Evolutionary conservation across 2,329 filamentous ascomycete species (phyloP).

Genomic region (Monilinia fructicola): DNA sequence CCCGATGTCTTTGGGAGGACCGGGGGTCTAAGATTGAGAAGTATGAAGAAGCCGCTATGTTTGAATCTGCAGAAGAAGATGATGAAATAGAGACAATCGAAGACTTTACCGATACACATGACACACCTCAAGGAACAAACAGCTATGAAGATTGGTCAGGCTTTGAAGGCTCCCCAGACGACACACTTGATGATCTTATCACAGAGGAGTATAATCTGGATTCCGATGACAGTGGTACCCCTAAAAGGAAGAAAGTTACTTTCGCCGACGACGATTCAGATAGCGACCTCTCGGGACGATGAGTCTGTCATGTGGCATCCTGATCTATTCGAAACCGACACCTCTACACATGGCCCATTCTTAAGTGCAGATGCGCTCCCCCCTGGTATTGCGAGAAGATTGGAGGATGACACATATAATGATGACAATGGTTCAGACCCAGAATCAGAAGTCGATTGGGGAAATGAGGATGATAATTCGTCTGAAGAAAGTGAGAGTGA

Average conservation of each 20-base stretch:
- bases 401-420: constrained; percentile 21
- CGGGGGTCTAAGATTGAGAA: constrained; percentile 56
- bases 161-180: constrained; percentile 6
- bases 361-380: constrained; percentile 20
- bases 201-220: background rate
- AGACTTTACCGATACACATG: constrained; percentile 2
- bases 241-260: constrained; percentile 2
- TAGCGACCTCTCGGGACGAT: constrained; percentile 4
- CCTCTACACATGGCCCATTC: constrained; percentile 10
- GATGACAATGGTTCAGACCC: constrained; percentile 16
- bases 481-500: constrained; percentile 15
- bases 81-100: constrained; percentile 17
- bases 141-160: constrained; percentile 20
- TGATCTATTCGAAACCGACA: constrained; percentile 17
- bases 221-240: constrained; percentile 1
- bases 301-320: constrained; percentile 17
- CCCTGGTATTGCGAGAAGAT: constrained; percentile 10
- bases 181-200: background rate
- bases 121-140: constrained; percentile 6
- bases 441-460: constrained; percentile 10
- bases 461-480: constrained; percentile 10
- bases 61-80: constrained; percentile 48
- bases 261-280: background rate
- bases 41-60: constrained; percentile 54
- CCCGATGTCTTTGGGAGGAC: constrained; percentile 68